phyloP scores from a whole-genome alignment of 139 green algal genomes.

The Raphidocelis subcapitata region DNA sequence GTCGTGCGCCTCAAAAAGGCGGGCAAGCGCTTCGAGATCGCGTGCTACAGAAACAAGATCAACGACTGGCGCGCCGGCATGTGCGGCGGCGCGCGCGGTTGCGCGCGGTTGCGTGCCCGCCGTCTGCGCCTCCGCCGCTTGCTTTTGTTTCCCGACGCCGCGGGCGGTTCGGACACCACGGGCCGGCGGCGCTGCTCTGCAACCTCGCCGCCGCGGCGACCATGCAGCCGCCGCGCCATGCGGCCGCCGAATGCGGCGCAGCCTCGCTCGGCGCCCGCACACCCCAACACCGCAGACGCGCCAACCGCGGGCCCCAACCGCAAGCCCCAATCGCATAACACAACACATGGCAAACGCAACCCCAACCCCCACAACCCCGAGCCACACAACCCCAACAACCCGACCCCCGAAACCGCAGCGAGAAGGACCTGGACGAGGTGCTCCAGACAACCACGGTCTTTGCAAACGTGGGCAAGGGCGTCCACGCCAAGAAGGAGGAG shows the following conservation, averaged over 20 bases:
- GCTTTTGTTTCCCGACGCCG: neutral
- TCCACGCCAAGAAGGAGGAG: constrained; percentile 90
- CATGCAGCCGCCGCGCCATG: too few relatives aligned
- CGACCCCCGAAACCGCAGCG: constrained; percentile 53
- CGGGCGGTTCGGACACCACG: neutral
- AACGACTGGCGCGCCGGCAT: constrained; percentile 85
- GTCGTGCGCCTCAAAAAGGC: constrained; percentile 91
- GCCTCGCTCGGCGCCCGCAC: too few relatives aligned
- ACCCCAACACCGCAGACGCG: too few relatives aligned
- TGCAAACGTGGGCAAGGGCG: constrained; percentile 93
- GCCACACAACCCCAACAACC: neutral
- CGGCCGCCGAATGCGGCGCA: too few relatives aligned
- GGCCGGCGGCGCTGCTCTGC: neutral
- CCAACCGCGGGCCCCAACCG: too few relatives aligned
- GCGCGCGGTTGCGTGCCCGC: neutral
- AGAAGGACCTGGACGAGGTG: constrained; percentile 98
- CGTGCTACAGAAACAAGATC: constrained; percentile 99
- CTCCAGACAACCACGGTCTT: constrained; percentile 95
- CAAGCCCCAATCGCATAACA: too few relatives aligned
- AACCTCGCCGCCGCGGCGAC: neutral
- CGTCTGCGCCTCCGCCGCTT: neutral
- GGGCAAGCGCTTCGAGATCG: constrained; percentile 95
- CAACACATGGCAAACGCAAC: too few relatives aligned
- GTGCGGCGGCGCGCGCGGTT: constrained; percentile 53
- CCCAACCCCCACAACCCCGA: neutral